Evolutionary conservation across 257 asterid genomes (phyloP).

Genomic region (Solanum pinnatisectum): DNA sequence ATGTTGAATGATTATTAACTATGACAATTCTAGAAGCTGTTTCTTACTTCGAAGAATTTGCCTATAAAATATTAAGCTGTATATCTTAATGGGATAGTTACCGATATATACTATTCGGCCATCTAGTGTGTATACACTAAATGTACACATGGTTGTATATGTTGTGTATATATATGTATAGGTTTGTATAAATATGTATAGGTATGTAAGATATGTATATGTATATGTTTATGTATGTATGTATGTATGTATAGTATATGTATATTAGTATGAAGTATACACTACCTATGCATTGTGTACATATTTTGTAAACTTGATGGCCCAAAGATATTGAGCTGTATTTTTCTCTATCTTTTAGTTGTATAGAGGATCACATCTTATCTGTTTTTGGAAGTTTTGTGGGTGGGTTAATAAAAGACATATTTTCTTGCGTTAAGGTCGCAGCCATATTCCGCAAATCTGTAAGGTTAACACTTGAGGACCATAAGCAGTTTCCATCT

Average conservation of each 20-base stretch:
- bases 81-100: neutral
- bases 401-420: neutral
- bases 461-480: conserved; percentile 71
- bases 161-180: neutral
- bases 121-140: neutral
- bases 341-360: neutral
- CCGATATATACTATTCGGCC: neutral
- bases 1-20: neutral
- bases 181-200: neutral
- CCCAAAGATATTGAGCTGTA: neutral
- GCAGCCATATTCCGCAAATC: conserved; percentile 80
- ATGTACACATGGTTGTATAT: neutral
- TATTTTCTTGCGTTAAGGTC: conserved; percentile 24
- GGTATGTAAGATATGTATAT: neutral
- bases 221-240: no score
- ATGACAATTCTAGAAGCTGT: neutral
- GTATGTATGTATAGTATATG: neutral
- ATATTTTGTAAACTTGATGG: neutral
- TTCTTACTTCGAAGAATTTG: neutral
- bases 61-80: neutral
- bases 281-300: neutral
- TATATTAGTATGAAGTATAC: neutral
- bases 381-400: neutral
- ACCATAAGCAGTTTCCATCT: conserved; percentile 60
- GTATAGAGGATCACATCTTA: neutral